phyloP scores from a whole-genome alignment of 306 rosid species.

The Quillaja saponaria region DNA sequence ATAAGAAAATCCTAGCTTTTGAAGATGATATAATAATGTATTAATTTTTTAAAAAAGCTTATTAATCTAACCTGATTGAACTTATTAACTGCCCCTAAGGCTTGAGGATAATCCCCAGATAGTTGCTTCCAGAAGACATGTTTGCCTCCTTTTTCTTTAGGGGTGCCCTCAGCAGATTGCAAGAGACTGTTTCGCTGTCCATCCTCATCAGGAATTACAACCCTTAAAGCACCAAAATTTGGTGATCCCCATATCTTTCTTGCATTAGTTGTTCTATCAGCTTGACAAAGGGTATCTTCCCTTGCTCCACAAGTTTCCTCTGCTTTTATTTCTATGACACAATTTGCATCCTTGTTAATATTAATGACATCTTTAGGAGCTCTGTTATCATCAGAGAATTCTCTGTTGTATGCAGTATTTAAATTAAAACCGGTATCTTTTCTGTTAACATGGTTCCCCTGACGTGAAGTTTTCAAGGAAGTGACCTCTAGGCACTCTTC shows the following conservation, averaged over 20 bases:
- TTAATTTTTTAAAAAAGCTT: slow-evolving; percentile 23
- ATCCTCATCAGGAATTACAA: slow-evolving; percentile 65
- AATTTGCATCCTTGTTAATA: slow-evolving; percentile 34
- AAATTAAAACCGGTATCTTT: slow-evolving; percentile 40
- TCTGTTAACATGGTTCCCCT: slow-evolving; percentile 37
- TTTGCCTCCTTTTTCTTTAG: slow-evolving; percentile 79
- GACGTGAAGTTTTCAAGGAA: slow-evolving; percentile 29
- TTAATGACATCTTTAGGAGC: slow-evolving; percentile 45
- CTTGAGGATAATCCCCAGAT: slow-evolving; percentile 58
- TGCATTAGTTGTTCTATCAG: slow-evolving; percentile 61
- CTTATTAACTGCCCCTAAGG: slow-evolving; percentile 47
- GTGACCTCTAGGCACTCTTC: slow-evolving; percentile 43
- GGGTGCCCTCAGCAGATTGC: slow-evolving; percentile 51
- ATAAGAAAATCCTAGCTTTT: neutral
- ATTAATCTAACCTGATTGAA: slow-evolving; percentile 65
- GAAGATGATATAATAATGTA: slow-evolving; percentile 13
- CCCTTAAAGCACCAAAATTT: slow-evolving; percentile 57
- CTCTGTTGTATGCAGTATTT: slow-evolving; percentile 38
- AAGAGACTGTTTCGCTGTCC: slow-evolving; percentile 41
- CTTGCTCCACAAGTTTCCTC: slow-evolving; percentile 43
- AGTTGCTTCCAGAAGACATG: slow-evolving; percentile 67
- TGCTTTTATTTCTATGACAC: slow-evolving; percentile 49
- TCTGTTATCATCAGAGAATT: slow-evolving; percentile 38
- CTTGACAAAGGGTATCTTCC: slow-evolving; percentile 66
- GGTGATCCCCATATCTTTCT: slow-evolving; percentile 69